phyloP scores from a whole-genome alignment of 2,329 filamentous ascomycete species.

The Diplocarpon mali region DNA sequence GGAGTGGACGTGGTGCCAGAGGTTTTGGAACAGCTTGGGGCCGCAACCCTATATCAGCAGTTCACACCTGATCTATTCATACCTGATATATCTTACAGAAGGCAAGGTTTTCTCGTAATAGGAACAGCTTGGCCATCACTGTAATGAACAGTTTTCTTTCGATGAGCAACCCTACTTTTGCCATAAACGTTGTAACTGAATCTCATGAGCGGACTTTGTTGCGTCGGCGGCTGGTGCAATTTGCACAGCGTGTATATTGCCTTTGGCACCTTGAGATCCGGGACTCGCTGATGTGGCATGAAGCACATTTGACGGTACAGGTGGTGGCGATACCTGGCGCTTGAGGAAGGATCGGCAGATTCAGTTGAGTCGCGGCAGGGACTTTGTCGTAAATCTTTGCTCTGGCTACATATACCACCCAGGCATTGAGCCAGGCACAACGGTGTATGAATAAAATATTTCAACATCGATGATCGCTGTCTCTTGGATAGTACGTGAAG shows the following conservation, averaged over 20 bases:
- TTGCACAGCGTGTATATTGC: conserved; percentile 25
- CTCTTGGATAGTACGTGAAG: too few relatives aligned
- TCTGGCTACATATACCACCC: background rate
- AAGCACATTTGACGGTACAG: conserved; percentile 5
- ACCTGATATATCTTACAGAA: conserved; percentile 4
- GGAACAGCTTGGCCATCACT: conserved; percentile 10
- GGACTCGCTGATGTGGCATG: conserved; percentile 8
- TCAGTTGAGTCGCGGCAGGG: background rate
- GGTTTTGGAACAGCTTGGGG: conserved; percentile 20
- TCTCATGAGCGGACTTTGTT: conserved; percentile 24
- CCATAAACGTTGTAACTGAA: conserved; percentile 25
- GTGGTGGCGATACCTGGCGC: background rate
- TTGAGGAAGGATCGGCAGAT: conserved; percentile 1
- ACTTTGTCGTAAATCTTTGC: background rate
- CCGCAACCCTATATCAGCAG: conserved; percentile 21
- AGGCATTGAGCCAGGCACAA: background rate
- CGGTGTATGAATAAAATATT: conserved; percentile 1
- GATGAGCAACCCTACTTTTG: conserved; percentile 18
- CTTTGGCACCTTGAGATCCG: conserved; percentile 15
- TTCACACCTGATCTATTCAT: conserved; percentile 21
- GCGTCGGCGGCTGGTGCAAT: conserved; percentile 22
- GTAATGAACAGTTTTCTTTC: conserved; percentile 19
- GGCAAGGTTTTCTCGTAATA: conserved; percentile 1
- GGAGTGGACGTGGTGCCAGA: conserved; percentile 19
- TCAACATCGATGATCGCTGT: background rate